Evolutionary conservation across 2,329 filamentous ascomycete genomes (phyloP), one percentile per base, ranked within the genome.

Genomic region (Scedosporium apiospermum): DNA sequence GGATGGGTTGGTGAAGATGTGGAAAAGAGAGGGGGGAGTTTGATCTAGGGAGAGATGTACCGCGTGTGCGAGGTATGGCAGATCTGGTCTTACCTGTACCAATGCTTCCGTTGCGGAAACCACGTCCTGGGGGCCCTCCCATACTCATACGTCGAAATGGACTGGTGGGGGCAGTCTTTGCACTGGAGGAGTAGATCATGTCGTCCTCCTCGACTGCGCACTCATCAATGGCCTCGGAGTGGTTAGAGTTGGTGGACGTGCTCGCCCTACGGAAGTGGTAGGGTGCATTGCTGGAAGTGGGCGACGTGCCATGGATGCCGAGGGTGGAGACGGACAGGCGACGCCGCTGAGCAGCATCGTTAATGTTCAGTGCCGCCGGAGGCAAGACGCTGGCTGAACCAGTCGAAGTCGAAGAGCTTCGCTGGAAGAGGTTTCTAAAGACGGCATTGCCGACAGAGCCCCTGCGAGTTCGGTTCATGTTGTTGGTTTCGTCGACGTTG

Each of bases 111-210:
- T 77, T 76, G 62, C 78, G 75, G 65, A 72, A 77, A 65, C 78
- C 78, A 68, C 87, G 88, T 69, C 90, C 84, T 75, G 87, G 88
- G 68, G 86, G 83, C 74, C 92, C 80, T 67, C 90, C 90, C 71
- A 96, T 96, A 76, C 93, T 97, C 79, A 96, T 87, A 64, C 93
- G 89, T 68, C 93, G 88, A 71, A 93, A 93, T 41, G 92, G 90
- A 12, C 89, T 90, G 61, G 79, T 82, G 41, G 90, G 87, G 16
- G 82, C 81, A 67, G 82, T 84, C 70, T 80, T 83, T 46, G 78
- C 72, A 63, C 75, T 74, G 60, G 75, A 72, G n/a, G 65, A 61
- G 30, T 78, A 73, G 46, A 79, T 75, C 62, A 79, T 76, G 23
- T 87, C 84, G 51, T 87, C 84, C 64, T 93, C 89, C 65, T 91